Evolutionary conservation across 2,329 filamentous ascomycete species (phyloP), one percentile per base, ranked within the genome.

Genomic region (Myriosclerotinia scirpicola): DNA sequence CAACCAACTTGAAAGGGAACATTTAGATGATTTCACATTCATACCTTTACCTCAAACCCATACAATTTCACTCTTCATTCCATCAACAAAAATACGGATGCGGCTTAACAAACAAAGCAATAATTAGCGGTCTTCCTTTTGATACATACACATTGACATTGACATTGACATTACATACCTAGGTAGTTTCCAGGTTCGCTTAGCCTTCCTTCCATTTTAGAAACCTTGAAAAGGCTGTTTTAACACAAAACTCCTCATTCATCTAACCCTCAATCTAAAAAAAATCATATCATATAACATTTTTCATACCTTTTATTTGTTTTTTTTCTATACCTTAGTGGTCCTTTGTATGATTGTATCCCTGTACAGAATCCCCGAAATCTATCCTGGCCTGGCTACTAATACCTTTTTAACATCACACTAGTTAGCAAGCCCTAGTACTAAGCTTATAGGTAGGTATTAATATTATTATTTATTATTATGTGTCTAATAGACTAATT

Each of bases 301-400:
- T 36, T 46, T 15, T 46, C 22, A 59, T 34, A 46, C 20, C 17
- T 48, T 26, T 26, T 26, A 2, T 26, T 3, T 26, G 2, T 26
- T 26, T 3, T 26, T 26, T 26, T 26, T 26, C 26, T 3, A 26
- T 26, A 26, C 26, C 26, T 26, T 26, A 26, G 55, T 46, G 55
- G 42, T 9, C 8, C 42, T 46, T 15, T 22, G n/a, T n/a, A n/a
- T n/a, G n/a, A n/a, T n/a, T 15, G 42, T 34, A 59, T 59, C 56
- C 56, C 56, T 59, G 56, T 17, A 22, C 26, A 36, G 26, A 59
- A 48, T 58, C 56, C 56, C 56, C 56, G 56, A 48, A 34, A 36
- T 26, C 26, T 3, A 26, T 26, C n/a, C n/a, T n/a, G n/a, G n/a
- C n/a, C n/a, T n/a, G n/a, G n/a, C n/a, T n/a, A n/a, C n/a, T n/a